phyloP scores from a whole-genome alignment of 169 alveolate genomes.

The Cyclospora cayetanensis region DNA sequence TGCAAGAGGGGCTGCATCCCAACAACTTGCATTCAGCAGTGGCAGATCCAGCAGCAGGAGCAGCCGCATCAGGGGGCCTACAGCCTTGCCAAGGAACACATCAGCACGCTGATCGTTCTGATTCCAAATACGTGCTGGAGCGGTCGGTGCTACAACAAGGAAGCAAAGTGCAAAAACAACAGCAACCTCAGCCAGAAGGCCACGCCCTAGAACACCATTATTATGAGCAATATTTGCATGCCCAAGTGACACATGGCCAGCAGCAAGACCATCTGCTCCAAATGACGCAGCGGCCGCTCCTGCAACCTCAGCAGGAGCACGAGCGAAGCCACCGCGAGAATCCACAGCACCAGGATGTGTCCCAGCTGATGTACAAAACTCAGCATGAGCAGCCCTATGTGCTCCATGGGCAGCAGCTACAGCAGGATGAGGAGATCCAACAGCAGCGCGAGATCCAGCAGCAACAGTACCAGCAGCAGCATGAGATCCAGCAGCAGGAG shows the following conservation, averaged over 20 bases:
- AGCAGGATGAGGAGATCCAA: neutral
- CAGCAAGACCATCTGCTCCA: neutral
- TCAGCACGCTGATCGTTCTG: too few species aligned
- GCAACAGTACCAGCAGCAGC: slow-evolving; percentile 26
- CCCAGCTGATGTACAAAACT: neutral
- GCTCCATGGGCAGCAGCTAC: neutral
- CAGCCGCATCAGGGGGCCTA: too few species aligned
- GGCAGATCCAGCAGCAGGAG: too few species aligned
- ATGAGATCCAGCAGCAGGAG: neutral
- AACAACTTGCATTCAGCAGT: too few species aligned
- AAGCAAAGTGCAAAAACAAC: too few species aligned
- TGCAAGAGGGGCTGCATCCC: too few species aligned
- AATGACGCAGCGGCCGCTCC: neutral
- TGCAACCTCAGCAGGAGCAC: neutral
- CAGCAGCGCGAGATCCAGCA: neutral
- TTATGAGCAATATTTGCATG: neutral
- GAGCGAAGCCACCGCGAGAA: neutral
- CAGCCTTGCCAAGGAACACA: too few species aligned
- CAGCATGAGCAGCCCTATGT: neutral
- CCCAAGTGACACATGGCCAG: neutral
- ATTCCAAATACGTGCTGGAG: too few species aligned
- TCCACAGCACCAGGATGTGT: neutral
- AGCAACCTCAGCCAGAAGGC: neutral
- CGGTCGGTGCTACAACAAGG: too few species aligned
- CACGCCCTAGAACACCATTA: neutral